Percentiles rank a stretch among this genome's conserved stretches.
Evolutionary conservation across 805 yeast genomes (phyloP).

Genomic region (Candida coleopterorum): DNA sequence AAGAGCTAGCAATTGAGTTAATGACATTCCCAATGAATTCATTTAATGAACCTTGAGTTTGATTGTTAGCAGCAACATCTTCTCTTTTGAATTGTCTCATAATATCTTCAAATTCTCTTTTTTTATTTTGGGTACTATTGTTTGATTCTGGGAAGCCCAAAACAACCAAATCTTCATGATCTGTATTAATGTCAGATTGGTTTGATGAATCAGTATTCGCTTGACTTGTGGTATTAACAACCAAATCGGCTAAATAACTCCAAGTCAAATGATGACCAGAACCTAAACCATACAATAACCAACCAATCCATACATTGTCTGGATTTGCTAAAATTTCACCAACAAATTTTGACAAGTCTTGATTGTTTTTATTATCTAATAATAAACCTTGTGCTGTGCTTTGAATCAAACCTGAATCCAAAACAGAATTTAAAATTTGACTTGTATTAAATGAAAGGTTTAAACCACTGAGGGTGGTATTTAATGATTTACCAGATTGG

Average conservation of each 20-base stretch:
- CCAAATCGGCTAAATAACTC: conserved; percentile 24
- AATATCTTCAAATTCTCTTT: conserved; percentile 2
- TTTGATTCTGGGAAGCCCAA: not conserved
- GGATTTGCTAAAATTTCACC: conserved; percentile 21
- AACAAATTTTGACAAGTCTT: conserved; percentile 17
- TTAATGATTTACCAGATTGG: not conserved
- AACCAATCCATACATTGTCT: conserved; percentile 25
- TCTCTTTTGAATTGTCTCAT: conserved; percentile 1
- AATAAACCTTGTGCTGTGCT: conserved; percentile 22
- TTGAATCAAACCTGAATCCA: conserved; percentile 24
- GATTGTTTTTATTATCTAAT: conserved; percentile 25
- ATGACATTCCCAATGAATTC: conserved; percentile 28
- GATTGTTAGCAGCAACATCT: conserved; percentile 4
- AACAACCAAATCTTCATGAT: not conserved
- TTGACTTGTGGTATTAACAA: conserved; percentile 21
- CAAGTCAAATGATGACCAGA: conserved; percentile 26
- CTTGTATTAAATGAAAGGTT: conserved; percentile 21
- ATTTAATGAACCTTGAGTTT: conserved; percentile 27
- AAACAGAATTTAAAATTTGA: conserved; percentile 16
- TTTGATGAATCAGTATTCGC: conserved; percentile 4
- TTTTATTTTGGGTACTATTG: not conserved
- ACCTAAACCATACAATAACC: conserved; percentile 29
- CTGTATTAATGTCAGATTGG: conserved; percentile 1
- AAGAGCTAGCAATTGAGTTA: conserved; percentile 18
- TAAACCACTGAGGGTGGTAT: conserved; percentile 7